A percentile compares a stretch with the other conserved stretches of the same genome.
Conservation (phyloP, 1,139 yeast genomes). For the Saccharomyces hybrid region DNA sequence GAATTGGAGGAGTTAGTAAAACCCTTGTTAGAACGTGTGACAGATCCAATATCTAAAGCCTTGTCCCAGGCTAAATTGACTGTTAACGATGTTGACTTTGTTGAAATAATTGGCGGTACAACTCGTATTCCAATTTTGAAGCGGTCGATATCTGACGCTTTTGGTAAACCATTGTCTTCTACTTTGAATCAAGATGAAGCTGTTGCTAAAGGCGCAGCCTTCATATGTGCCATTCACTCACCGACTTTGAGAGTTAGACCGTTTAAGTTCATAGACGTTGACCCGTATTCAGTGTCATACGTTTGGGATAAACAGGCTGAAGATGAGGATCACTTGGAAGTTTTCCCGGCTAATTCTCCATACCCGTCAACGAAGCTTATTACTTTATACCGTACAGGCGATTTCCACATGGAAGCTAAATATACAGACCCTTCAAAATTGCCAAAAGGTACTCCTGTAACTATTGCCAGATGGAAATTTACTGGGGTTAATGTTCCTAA, state of each 20-base stretch:
- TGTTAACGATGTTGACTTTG: no score
- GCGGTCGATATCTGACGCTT: constrained; percentile 67
- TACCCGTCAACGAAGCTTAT: constrained; percentile 96
- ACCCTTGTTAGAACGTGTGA: no score
- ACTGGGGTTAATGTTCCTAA: constrained; percentile 75
- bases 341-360: constrained; percentile 87
- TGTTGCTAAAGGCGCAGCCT: constrained; percentile 97
- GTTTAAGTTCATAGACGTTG: constrained; percentile 93
- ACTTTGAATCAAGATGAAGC: constrained; percentile 99
- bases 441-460: constrained; percentile 58
- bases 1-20: no score
- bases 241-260: constrained; percentile 98
- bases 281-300: constrained; percentile 88
- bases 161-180: constrained; percentile 83
- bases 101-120: no score
- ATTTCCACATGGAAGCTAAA: constrained; percentile 79
- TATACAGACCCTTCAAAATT: constrained; percentile 71
- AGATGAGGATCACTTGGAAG: constrained; percentile 84
- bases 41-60: no score
- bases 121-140: constrained; percentile 33
- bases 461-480: constrained; percentile 79
- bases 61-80: no score
- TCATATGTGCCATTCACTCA: constrained; percentile 97
- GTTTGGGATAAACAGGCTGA: constrained; percentile 92
- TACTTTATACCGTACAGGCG: constrained; percentile 86